These are phyloP conservation scores for Trypanosoma melophagium DNA, from an alignment of 208 protist species.

Conservation along the genomic window DNA sequence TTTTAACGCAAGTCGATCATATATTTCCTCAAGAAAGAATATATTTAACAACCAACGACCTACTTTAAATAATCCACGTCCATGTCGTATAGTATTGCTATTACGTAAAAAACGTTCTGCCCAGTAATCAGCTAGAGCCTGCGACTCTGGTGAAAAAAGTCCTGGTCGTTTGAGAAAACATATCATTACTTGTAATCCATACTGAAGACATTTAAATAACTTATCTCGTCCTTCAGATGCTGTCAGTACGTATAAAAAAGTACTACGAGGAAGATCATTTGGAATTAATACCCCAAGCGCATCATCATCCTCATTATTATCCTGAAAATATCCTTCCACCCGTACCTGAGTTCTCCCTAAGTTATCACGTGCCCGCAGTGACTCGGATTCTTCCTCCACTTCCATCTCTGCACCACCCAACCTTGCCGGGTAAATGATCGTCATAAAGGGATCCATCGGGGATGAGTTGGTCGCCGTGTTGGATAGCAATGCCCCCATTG, in stretches of 20 bases:
- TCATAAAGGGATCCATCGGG: conserved; percentile 30
- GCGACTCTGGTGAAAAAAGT: conserved; percentile 63
- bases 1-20: conserved; percentile 56
- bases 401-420: not conserved
- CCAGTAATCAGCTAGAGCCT: conserved; percentile 44
- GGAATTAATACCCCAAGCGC: conserved; percentile 59
- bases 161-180: conserved; percentile 64
- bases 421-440: conserved; percentile 46
- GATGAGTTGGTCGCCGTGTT: not conserved
- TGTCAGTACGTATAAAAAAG: conserved; percentile 83
- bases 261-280: conserved; percentile 78
- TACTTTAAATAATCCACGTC: conserved; percentile 84
- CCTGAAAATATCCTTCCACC: conserved; percentile 78
- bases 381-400: not conserved
- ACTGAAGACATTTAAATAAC: conserved; percentile 85
- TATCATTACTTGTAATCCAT: conserved; percentile 70
- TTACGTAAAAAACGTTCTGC: conserved; percentile 74
- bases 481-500: not conserved
- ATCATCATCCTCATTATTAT: conserved; percentile 20
- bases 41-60: conserved; percentile 76
- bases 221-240: conserved; percentile 81
- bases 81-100: conserved; percentile 87
- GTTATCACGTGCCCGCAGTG: conserved; percentile 31
- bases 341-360: conserved; percentile 67
- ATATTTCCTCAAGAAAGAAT: conserved; percentile 69